Evolutionary conservation across 106 monocot genomes (phyloP).

Genomic region (Dendrobium catenatum): DNA sequence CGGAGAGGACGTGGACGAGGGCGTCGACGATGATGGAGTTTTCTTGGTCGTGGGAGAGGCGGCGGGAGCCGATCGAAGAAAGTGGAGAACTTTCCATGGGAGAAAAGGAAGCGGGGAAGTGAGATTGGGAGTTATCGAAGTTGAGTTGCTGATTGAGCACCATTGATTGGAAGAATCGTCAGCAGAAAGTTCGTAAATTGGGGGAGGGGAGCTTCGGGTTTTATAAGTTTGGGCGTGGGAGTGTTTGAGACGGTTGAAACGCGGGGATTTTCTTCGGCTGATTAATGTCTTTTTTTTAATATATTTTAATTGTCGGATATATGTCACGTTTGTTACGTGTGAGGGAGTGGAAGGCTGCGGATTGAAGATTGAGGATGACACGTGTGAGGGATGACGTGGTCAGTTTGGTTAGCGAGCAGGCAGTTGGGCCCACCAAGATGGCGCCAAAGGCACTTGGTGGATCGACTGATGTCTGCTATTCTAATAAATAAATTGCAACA

Average conservation of each 20-base stretch:
- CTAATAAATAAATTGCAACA: no score
- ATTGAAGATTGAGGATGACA: background rate
- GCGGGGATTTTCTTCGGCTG: background rate
- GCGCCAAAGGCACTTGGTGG: no score
- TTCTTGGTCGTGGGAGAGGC: background rate
- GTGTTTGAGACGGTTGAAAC: background rate
- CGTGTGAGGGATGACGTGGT: background rate
- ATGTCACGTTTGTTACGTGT: background rate
- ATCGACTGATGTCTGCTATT: no score
- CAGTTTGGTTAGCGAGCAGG: background rate
- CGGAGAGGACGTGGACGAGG: background rate
- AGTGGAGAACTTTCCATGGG: background rate
- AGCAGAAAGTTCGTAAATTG: background rate
- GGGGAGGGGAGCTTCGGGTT: background rate
- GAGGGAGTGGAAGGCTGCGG: background rate
- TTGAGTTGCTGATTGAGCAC: background rate
- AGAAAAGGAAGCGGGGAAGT: background rate
- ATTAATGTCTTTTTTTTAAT: no score
- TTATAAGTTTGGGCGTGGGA: background rate
- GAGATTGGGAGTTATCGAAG: background rate
- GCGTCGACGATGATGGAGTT: constrained; percentile 2
- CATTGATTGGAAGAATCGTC: background rate
- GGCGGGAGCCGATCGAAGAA: background rate
- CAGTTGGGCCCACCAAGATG: no score
- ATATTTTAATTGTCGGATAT: no score